Conservation (phyloP, 768 basidiomycete genomes). For the Gloeopeniophorella convolvens region DNA sequence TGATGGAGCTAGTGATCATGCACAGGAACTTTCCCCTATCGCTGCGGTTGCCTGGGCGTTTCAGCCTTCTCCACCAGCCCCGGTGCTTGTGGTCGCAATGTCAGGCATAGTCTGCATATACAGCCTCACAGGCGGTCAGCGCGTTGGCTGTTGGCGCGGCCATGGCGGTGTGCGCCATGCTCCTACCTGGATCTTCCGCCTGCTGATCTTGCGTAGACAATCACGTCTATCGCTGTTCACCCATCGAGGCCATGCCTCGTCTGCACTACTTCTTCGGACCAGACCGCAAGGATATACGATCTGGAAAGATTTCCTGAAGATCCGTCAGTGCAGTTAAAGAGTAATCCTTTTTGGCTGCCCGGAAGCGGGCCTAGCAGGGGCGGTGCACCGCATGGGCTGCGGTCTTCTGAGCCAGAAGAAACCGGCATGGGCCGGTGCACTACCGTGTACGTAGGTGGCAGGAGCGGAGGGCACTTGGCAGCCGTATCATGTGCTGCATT, state of each 20-base stretch:
- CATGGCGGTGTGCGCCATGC: conserved; percentile 18
- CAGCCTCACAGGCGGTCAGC: conserved; percentile 34
- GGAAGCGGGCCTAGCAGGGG: conserved; percentile 43
- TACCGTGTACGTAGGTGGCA: conserved; percentile 58
- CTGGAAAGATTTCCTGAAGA: conserved; percentile 31
- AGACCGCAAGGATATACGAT: conserved; percentile 65
- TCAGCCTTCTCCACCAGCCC: conserved; percentile 39
- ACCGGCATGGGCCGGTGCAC: conserved; percentile 53
- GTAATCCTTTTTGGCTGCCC: conserved; percentile 58
- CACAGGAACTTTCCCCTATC: conserved; percentile 20
- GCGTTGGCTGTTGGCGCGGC: conserved; percentile 44
- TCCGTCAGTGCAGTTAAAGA: conserved; percentile 29
- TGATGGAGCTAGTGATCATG: not conserved
- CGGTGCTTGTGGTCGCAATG: conserved; percentile 51
- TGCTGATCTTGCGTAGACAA: conserved; percentile 33
- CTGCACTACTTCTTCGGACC: conserved; percentile 69
- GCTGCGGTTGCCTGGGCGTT: conserved; percentile 55
- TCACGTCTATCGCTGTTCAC: conserved; percentile 65
- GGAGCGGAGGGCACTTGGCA: conserved; percentile 67
- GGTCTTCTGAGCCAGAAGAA: conserved; percentile 54
- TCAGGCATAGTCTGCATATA: conserved; percentile 52
- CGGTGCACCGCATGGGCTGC: conserved; percentile 65
- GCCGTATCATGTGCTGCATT: conserved; percentile 67
- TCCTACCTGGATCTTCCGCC: not conserved
- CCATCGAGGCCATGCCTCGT: conserved; percentile 51